Conservation (phyloP, 148 eudicot species). For the Simmondsia chinensis region DNA sequence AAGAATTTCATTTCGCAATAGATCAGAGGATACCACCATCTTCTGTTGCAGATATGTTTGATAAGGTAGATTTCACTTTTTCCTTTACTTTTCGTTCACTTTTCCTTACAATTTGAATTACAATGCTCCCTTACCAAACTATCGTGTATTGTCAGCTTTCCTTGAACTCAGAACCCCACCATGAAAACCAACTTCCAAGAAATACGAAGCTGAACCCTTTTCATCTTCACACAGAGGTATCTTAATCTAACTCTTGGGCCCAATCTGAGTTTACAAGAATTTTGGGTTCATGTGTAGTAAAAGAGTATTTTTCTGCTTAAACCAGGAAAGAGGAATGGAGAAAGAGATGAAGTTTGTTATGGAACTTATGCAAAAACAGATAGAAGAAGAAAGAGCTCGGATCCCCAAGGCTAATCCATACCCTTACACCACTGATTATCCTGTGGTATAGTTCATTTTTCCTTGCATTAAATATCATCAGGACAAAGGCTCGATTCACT, state of each 20-base stretch:
- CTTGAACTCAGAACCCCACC: conserved; percentile 46
- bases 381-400: conserved; percentile 80
- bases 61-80: conserved; percentile 42
- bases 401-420: conserved; percentile 84
- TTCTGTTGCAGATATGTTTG: conserved; percentile 58
- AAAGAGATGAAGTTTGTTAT: conserved; percentile 55
- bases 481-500: too few relatives aligned
- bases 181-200: conserved; percentile 51
- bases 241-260: background rate
- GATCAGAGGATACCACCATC: conserved; percentile 76
- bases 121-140: conserved; percentile 6
- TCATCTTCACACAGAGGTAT: conserved; percentile 83
- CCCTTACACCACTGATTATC: conserved; percentile 91
- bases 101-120: background rate
- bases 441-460: conserved; percentile 51
- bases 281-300: too few relatives aligned
- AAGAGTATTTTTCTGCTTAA: background rate
- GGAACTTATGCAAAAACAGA: conserved; percentile 57
- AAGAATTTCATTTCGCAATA: conserved; percentile 81
- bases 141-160: too few relatives aligned
- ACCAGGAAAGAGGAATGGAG: conserved; percentile 86
- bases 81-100: background rate
- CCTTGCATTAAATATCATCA: too few relatives aligned
- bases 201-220: conserved; percentile 76
- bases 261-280: too few relatives aligned